phyloP scores from a whole-genome alignment of 768 basidiomycete genomes.

The Russula earlei region DNA sequence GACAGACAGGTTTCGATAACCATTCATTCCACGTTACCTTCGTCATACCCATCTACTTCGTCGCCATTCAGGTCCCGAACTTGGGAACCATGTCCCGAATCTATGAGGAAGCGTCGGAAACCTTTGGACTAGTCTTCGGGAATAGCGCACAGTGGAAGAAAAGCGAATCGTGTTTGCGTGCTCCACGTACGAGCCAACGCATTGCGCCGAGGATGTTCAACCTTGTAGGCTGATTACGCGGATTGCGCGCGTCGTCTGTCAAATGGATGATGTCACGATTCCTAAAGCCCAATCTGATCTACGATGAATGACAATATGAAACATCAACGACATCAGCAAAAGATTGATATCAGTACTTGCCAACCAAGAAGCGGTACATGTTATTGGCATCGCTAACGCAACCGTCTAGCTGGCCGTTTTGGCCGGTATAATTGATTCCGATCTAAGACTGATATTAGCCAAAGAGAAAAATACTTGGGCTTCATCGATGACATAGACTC shows the following conservation, averaged over 20 bases:
- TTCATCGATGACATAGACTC: not conserved
- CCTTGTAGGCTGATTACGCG: slow-evolving; percentile 34
- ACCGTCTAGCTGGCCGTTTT: slow-evolving; percentile 30
- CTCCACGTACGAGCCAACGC: slow-evolving; percentile 41
- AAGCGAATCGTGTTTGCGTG: slow-evolving; percentile 37
- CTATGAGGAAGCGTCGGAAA: not conserved
- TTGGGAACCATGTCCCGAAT: slow-evolving; percentile 45
- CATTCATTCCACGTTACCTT: slow-evolving; percentile 17
- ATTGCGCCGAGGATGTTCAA: slow-evolving; percentile 41
- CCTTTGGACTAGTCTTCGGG: not conserved
- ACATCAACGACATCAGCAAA: not conserved
- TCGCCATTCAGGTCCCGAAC: slow-evolving; percentile 32
- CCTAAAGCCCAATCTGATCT: slow-evolving; percentile 34
- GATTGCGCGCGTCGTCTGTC: slow-evolving; percentile 33
- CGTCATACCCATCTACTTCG: slow-evolving; percentile 34
- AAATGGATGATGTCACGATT: slow-evolving; percentile 41
- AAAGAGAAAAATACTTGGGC: not conserved
- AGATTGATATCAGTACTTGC: slow-evolving; percentile 6
- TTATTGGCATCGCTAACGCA: slow-evolving; percentile 45
- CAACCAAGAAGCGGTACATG: slow-evolving; percentile 32
- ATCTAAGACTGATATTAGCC: slow-evolving; percentile 26
- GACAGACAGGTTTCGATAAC: not conserved
- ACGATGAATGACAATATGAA: not conserved
- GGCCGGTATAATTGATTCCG: slow-evolving; percentile 38
- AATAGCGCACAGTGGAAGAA: slow-evolving; percentile 31